A percentile compares a stretch with the other conserved stretches of the same genome.
These are phyloP conservation scores for Leishmania amazonensis DNA, from an alignment of 208 protist genomes.

Conservation along the genomic window DNA sequence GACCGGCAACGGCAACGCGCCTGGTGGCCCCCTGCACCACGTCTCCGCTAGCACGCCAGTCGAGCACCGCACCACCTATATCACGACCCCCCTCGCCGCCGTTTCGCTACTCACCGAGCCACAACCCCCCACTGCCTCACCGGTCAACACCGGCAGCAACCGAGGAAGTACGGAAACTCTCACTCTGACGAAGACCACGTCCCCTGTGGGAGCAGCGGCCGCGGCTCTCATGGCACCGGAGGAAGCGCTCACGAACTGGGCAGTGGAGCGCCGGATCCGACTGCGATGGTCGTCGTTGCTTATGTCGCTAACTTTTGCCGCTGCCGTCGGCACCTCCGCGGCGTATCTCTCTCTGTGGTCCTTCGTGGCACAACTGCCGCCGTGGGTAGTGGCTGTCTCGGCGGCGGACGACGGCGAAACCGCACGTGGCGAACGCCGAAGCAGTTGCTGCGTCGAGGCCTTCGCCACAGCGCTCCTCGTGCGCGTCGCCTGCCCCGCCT, in stretches of 20 bases:
- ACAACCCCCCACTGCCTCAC: neutral
- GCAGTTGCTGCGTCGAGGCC: slow-evolving; percentile 21
- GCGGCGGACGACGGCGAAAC: slow-evolving; percentile 12
- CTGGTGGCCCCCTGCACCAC: neutral
- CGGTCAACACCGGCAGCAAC: neutral
- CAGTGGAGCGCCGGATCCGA: slow-evolving; percentile 31
- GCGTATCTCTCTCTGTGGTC: slow-evolving; percentile 37
- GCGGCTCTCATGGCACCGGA: neutral
- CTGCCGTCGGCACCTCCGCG: neutral
- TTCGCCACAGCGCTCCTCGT: slow-evolving; percentile 28
- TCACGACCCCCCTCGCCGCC: slow-evolving; percentile 7
- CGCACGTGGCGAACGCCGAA: neutral
- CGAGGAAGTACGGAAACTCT: neutral
- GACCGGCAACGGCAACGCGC: neutral
- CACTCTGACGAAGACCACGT: neutral
- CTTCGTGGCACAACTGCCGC: slow-evolving; percentile 30
- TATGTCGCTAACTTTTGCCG: slow-evolving; percentile 1
- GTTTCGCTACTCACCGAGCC: neutral
- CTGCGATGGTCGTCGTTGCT: slow-evolving; percentile 30
- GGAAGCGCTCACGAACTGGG: neutral
- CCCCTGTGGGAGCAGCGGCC: neutral
- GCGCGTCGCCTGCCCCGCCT: slow-evolving; percentile 23
- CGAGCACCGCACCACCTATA: slow-evolving; percentile 29
- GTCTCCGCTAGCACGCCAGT: slow-evolving; percentile 14
- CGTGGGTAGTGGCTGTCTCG: slow-evolving; percentile 27